These are phyloP conservation scores for Nothophoma quercina DNA, from an alignment of 2,329 filamentous ascomycete species.

Conservation along the genomic window DNA sequence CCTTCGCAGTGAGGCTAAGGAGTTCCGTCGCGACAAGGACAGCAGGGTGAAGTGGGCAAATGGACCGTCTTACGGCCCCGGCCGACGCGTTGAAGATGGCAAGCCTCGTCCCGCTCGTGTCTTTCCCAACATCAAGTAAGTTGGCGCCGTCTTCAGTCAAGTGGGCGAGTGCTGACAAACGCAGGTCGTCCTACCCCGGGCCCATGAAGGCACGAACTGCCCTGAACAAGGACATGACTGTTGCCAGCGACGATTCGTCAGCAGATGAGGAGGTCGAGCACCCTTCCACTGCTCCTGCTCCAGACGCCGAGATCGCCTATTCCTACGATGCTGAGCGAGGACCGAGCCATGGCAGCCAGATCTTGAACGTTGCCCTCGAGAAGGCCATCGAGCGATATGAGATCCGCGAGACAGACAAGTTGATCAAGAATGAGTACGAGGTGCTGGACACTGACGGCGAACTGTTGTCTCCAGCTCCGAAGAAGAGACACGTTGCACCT, in stretches of 20 bases:
- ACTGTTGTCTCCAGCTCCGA: conserved; percentile 42
- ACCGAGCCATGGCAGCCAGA: conserved; percentile 63
- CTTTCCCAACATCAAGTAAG: conserved; percentile 40
- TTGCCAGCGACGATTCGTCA: conserved; percentile 51
- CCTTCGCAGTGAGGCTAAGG: conserved; percentile 62
- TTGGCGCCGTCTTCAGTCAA: background rate
- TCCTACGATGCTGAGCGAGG: conserved; percentile 61
- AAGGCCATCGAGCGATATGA: conserved; percentile 68
- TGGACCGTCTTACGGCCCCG: conserved; percentile 51
- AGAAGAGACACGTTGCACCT: conserved; percentile 41
- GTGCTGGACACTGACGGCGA: conserved; percentile 55
- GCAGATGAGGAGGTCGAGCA: conserved; percentile 56
- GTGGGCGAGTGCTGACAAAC: conserved; percentile 1
- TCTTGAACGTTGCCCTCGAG: conserved; percentile 63
- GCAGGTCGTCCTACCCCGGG: conserved; percentile 32
- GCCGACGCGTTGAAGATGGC: conserved; percentile 45
- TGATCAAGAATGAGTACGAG: conserved; percentile 68
- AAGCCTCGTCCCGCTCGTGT: conserved; percentile 49
- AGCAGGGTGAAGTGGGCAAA: conserved; percentile 61
- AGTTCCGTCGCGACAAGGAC: conserved; percentile 60
- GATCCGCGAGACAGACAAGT: conserved; percentile 66
- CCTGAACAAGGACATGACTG: conserved; percentile 55
- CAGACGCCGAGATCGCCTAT: conserved; percentile 60
- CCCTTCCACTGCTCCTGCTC: conserved; percentile 53
- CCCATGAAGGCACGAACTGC: conserved; percentile 45